phyloP scores from a whole-genome alignment of 192 early-diverging fungal species.

The Entomortierella chlamydospora region DNA sequence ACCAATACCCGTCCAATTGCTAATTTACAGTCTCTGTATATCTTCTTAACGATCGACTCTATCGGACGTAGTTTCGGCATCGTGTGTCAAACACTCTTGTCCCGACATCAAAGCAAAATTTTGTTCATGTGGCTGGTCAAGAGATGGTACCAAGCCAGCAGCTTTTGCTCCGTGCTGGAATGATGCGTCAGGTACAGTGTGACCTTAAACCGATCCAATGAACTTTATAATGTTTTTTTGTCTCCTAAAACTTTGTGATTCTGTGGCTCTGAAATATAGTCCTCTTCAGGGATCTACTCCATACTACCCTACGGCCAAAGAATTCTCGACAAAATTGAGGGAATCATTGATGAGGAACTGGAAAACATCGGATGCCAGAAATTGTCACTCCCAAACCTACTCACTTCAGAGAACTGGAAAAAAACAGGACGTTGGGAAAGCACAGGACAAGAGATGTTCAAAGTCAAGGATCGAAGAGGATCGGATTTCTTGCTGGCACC shows the following conservation, averaged over 20 bases:
- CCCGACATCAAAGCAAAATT: constrained; percentile 49
- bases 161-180: constrained; percentile 73
- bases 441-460: constrained; percentile 77
- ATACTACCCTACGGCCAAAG: constrained; percentile 86
- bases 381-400: constrained; percentile 74
- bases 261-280: constrained; percentile 54
- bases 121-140: constrained; percentile 46
- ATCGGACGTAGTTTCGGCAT: constrained; percentile 31
- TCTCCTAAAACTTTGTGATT: too few relatives aligned
- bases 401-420: constrained; percentile 79
- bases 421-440: constrained; percentile 83
- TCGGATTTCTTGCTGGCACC: constrained; percentile 80
- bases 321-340: constrained; percentile 78
- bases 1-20: too few relatives aligned
- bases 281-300: constrained; percentile 85
- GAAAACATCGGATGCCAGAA: constrained; percentile 77
- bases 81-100: constrained; percentile 40
- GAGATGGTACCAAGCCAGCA: constrained; percentile 63
- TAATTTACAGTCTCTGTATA: too few relatives aligned
- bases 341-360: constrained; percentile 88
- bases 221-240: too few relatives aligned
- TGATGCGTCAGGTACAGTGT: constrained; percentile 75
- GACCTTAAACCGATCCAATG: background rate
- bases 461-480: constrained; percentile 81
- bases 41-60: too few relatives aligned